Evolutionary conservation across 1,139 yeast species (phyloP).

Genomic region (Hanseniaspora sp.): DNA sequence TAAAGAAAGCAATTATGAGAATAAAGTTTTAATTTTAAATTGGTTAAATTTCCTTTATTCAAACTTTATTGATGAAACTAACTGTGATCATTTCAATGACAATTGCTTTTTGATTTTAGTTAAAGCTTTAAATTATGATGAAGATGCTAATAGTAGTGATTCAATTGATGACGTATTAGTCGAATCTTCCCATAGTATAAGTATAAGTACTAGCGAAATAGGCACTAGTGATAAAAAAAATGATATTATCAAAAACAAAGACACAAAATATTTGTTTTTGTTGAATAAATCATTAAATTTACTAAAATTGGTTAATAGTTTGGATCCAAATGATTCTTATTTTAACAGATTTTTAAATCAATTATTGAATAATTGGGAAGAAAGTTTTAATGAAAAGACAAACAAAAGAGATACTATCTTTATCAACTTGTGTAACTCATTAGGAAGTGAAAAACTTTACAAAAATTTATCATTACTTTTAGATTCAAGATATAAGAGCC

Average conservation of each 20-base stretch:
- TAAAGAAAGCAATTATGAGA: conserved; percentile 61
- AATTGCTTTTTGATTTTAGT: conserved; percentile 68
- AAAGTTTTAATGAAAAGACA: neutral
- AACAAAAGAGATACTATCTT: conserved; percentile 74
- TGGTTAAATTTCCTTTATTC: conserved; percentile 82
- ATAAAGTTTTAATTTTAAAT: conserved; percentile 75
- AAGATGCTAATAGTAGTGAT: conserved; percentile 46
- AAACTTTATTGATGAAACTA: conserved; percentile 49
- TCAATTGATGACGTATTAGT: neutral
- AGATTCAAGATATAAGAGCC: conserved; percentile 41
- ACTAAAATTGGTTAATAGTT: conserved; percentile 65
- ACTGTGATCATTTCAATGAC: conserved; percentile 45
- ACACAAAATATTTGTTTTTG: neutral
- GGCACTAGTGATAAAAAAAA: neutral
- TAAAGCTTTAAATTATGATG: conserved; percentile 74
- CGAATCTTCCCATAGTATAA: neutral
- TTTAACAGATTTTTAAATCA: conserved; percentile 68
- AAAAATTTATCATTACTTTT: conserved; percentile 70
- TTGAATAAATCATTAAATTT: conserved; percentile 40
- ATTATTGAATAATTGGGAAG: conserved; percentile 56
- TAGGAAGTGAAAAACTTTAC: conserved; percentile 75
- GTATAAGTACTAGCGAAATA: neutral
- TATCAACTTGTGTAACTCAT: conserved; percentile 68
- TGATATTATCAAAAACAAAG: neutral
- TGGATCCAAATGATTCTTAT: conserved; percentile 58